A percentile compares a stretch with the other conserved stretches of the same genome.
phyloP scores from a whole-genome alignment of 306 rosid genomes.

The Fragaria iinumae region DNA sequence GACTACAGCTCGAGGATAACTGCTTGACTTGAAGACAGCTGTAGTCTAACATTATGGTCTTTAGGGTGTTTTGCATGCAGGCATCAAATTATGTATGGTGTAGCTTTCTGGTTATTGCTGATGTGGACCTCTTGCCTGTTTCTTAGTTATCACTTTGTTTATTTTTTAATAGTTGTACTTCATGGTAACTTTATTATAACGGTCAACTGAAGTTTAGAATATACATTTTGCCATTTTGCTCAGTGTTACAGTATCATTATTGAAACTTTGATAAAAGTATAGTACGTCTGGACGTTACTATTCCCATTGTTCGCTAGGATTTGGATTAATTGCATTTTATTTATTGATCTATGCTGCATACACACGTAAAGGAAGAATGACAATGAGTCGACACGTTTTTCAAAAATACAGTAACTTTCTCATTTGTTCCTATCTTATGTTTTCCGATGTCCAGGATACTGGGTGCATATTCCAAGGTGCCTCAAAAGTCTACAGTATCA shows the following conservation, averaged over 20 bases:
- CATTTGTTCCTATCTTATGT: not conserved
- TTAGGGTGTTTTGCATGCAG: no score
- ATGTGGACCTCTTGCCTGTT: no score
- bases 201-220: not conserved
- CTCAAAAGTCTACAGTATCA: slow-evolving; percentile 53
- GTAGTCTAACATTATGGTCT: no score
- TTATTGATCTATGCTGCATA: not conserved
- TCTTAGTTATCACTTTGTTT: no score
- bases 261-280: not conserved
- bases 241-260: not conserved
- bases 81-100: no score
- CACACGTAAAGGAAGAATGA: not conserved
- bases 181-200: no score
- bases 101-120: no score
- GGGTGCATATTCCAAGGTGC: slow-evolving; percentile 67
- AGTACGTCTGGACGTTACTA: not conserved
- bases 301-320: not conserved
- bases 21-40: no score
- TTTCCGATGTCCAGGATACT: slow-evolving; percentile 49
- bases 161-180: no score
- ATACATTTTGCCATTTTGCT: not conserved
- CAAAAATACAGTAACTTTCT: not conserved
- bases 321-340: not conserved
- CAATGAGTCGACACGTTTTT: not conserved
- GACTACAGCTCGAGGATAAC: no score